Evolutionary conservation across 352 stramenopile genomes (phyloP), one percentile per base, ranked within the genome.

Genomic region (Phytopythium cucurbitacearum): DNA sequence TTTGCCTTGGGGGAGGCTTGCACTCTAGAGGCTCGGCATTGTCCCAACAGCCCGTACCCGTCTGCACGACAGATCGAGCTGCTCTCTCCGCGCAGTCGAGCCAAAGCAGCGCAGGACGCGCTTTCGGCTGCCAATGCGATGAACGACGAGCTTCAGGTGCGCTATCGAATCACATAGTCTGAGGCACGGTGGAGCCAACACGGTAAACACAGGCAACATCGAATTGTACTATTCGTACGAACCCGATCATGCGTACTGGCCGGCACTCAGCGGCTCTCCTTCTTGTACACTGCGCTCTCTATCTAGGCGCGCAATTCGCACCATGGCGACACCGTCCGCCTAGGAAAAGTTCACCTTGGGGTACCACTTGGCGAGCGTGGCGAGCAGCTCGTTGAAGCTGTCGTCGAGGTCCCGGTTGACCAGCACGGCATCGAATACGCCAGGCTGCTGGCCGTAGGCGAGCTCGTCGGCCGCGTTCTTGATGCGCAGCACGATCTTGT

Each of bases 391-490:
- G 7, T 35, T 39, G 63, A 94, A 97, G 41, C 82, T 87, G 43
- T 84, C 75, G 42, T 97, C 77, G 15, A 97, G 56, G 55, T 94
- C 74, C 49, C 79, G 77, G 67, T 98, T 98, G 46, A 97, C 73
- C 40, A 98, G 71, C 48, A 94, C 85, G 34, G 80, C 66, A 57
- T 98, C 87, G 57, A 98, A 97, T 48, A 91, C 76, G 35, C 88
- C 89, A 3, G 71, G 69, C 59, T 87, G 71, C 54, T 85, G 57
- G 34, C 86, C 82, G 50, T 93, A 99, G 9, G 85, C 95, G 53
- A 99, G 61, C 69, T 99, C 97, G 5, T 79, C 85, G 2, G 76
- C 73, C 0, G 96, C 94, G 71, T 99, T 99, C 36, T 87, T 81
- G 16, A 99, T 65, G 50, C 97, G 87, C 42, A 96, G 76, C 57